A percentile compares a stretch with the other conserved stretches of the same genome.
Evolutionary conservation across 331 rosid species (phyloP).

Genomic region (Arachis monticola): DNA sequence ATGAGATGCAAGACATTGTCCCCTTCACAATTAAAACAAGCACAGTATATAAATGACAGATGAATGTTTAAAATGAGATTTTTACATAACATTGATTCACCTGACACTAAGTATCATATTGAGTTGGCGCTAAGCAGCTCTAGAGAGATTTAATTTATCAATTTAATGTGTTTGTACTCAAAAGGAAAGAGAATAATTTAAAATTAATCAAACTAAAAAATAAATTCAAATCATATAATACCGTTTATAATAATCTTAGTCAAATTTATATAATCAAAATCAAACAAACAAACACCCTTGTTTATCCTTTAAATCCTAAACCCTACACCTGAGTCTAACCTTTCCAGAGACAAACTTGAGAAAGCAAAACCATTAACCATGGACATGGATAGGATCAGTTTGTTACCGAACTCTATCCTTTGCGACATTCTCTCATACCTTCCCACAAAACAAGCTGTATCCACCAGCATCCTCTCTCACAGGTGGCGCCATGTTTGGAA

Average conservation of each 20-base stretch:
- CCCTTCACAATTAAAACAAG: not conserved
- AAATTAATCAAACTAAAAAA: too few species aligned
- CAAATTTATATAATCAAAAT: too few species aligned
- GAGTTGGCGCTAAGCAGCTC: not conserved
- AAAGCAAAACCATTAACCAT: not conserved
- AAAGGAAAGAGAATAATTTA: not conserved
- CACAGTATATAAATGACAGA: not conserved
- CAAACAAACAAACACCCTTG: too few species aligned
- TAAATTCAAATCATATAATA: too few species aligned
- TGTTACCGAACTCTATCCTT: not conserved
- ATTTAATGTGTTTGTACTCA: not conserved
- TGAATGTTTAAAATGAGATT: not conserved
- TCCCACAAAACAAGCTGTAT: not conserved
- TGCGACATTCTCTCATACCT: not conserved
- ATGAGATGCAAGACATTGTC: not conserved
- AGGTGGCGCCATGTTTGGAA: not conserved
- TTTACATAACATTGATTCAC: not conserved
- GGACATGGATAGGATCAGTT: not conserved
- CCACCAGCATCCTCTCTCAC: not conserved
- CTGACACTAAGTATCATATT: not conserved
- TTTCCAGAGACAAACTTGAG: too few species aligned
- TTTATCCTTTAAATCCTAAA: too few species aligned
- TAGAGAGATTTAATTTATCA: conserved; percentile 18
- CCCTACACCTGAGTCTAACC: too few species aligned
- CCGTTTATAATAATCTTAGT: too few species aligned